Evolutionary conservation across 306 rosid species (phyloP).

Genomic region (Lupinus albus): DNA sequence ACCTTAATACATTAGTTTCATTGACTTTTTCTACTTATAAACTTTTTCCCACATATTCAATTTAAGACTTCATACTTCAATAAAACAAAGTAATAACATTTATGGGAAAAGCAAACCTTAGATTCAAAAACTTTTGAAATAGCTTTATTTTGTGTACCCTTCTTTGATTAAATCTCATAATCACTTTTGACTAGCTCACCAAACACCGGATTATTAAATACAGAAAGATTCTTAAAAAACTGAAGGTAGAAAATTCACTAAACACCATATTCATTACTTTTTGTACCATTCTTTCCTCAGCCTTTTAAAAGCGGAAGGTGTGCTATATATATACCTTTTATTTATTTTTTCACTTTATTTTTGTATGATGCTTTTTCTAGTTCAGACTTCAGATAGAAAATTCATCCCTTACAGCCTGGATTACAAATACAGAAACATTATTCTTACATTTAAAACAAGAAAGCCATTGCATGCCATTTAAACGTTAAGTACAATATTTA

Average conservation of each 20-base stretch:
- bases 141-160: constrained; percentile 41
- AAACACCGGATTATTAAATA: constrained; percentile 42
- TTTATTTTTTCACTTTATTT: neutral
- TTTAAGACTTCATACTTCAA: no score
- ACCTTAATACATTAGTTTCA: no score
- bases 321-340: constrained; percentile 25
- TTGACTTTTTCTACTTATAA: no score
- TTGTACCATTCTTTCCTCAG: constrained; percentile 63
- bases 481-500: no score
- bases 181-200: constrained; percentile 65
- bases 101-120: constrained; percentile 45
- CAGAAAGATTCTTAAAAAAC: no score
- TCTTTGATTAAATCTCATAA: constrained; percentile 43
- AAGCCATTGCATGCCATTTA: constrained; percentile 27
- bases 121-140: constrained; percentile 42
- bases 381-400: constrained; percentile 22
- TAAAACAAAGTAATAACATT: no score
- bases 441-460: constrained; percentile 32
- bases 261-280: no score
- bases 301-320: constrained; percentile 39
- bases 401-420: constrained; percentile 14
- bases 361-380: neutral
- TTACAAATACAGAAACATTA: neutral
- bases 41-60: no score
- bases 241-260: no score